Conservation (phyloP, 2,329 filamentous ascomycete genomes). For the Ceratocystiopsis sp. region DNA sequence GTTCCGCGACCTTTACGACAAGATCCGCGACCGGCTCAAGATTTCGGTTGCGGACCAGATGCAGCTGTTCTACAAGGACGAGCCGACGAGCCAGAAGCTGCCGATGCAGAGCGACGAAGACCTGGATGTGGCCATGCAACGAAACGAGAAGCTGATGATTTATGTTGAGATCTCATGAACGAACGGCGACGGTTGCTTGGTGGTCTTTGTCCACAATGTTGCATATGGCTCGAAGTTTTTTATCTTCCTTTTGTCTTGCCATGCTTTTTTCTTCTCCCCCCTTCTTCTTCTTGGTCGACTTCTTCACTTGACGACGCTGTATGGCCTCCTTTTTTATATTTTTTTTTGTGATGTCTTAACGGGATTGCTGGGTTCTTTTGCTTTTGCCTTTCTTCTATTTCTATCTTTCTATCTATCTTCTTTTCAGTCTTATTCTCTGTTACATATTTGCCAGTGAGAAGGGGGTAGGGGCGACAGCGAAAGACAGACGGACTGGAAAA, state of each 20-base stretch:
- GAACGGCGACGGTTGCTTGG: not conserved
- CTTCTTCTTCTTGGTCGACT: not conserved
- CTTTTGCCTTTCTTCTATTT: not conserved
- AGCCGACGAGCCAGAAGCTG: slow-evolving; percentile 57
- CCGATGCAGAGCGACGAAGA: slow-evolving; percentile 66
- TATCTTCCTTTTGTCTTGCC: not conserved
- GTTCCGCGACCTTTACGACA: slow-evolving; percentile 63
- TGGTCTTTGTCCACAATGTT: not conserved
- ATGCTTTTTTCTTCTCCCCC: not conserved
- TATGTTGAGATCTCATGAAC: slow-evolving; percentile 41
- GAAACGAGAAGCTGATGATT: slow-evolving; percentile 76
- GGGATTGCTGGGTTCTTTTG: not conserved
- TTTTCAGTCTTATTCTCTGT: not conserved
- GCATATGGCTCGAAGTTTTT: not conserved
- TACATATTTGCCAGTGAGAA: not conserved
- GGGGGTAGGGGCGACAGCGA: too few relatives aligned
- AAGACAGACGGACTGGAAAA: not conserved
- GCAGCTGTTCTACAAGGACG: slow-evolving; percentile 72
- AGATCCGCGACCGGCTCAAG: slow-evolving; percentile 71
- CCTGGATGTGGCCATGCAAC: slow-evolving; percentile 59
- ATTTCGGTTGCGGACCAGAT: slow-evolving; percentile 52
- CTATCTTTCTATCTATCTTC: not conserved
- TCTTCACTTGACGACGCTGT: not conserved
- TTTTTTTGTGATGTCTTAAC: not conserved
- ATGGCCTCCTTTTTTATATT: not conserved